These are phyloP conservation scores for Mycotypha africana DNA, from an alignment of 371 early-diverging fungal species.

Conservation along the genomic window DNA sequence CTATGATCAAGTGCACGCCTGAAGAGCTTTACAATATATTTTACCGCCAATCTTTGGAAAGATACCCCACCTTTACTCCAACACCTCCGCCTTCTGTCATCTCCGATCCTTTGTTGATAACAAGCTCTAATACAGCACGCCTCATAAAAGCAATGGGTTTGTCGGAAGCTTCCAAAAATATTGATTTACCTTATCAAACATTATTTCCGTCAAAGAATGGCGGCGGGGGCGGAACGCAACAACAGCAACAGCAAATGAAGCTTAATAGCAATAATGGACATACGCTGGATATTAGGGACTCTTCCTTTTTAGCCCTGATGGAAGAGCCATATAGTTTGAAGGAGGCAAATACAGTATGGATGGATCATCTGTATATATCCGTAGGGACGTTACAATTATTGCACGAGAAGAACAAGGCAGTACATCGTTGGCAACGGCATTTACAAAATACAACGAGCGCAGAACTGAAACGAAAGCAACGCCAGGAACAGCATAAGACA, in stretches of 20 bases:
- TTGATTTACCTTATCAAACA: constrained; percentile 35
- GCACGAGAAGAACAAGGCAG: constrained; percentile 47
- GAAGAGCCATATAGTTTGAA: constrained; percentile 50
- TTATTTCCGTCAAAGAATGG: constrained; percentile 38
- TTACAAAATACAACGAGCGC: neutral
- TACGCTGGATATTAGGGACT: constrained; percentile 29
- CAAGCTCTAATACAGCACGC: constrained; percentile 3
- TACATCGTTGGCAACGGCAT: constrained; percentile 35
- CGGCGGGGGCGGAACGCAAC: too few species aligned
- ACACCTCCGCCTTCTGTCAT: neutral
- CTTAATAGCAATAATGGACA: constrained; percentile 1
- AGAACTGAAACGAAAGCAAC: too few species aligned
- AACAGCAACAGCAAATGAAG: neutral
- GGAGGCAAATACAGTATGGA: constrained; percentile 58
- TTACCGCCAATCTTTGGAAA: constrained; percentile 47
- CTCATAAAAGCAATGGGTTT: constrained; percentile 34
- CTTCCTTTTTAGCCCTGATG: constrained; percentile 19
- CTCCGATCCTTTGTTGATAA: neutral
- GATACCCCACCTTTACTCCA: constrained; percentile 59
- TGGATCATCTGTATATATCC: constrained; percentile 57
- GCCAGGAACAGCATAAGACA: too few species aligned
- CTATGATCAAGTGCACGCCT: constrained; percentile 53
- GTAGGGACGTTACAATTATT: constrained; percentile 56
- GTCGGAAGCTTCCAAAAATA: constrained; percentile 17
- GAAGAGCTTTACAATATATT: constrained; percentile 61